Conservation (phyloP, 2,329 filamentous ascomycete genomes). For the Septoria linicola region DNA sequence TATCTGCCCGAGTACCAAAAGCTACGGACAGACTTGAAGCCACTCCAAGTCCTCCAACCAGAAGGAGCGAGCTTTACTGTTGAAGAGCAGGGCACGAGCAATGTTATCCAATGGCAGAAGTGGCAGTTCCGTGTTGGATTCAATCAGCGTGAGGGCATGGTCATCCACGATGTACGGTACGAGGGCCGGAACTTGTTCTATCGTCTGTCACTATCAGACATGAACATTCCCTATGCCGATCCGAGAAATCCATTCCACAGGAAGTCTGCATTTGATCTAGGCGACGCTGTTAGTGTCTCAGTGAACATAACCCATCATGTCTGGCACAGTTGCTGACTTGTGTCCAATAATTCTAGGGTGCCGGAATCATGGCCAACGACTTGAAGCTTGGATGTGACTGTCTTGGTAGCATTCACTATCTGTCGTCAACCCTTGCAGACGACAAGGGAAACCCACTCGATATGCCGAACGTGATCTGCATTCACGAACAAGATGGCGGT, state of each 20-base stretch:
- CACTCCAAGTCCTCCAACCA: conserved; percentile 69
- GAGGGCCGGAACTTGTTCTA: conserved; percentile 62
- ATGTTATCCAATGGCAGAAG: conserved; percentile 61
- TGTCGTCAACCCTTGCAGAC: conserved; percentile 53
- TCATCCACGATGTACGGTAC: conserved; percentile 61
- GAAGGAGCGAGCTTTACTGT: conserved; percentile 67
- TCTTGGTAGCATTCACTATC: conserved; percentile 67
- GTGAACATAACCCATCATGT: no score
- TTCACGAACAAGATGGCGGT: conserved; percentile 69
- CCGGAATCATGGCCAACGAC: conserved; percentile 67
- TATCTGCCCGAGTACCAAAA: conserved; percentile 60
- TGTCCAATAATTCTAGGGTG: no score
- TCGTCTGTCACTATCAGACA: conserved; percentile 64
- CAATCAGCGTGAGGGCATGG: conserved; percentile 64
- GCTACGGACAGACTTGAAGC: conserved; percentile 54
- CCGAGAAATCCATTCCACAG: conserved; percentile 67
- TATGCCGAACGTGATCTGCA: conserved; percentile 67
- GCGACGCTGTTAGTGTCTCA: no score
- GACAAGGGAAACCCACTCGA: conserved; percentile 46
- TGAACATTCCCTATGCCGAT: conserved; percentile 64
- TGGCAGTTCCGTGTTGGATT: conserved; percentile 62
- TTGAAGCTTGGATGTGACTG: conserved; percentile 70
- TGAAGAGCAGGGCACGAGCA: conserved; percentile 49
- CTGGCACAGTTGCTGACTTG: no score
- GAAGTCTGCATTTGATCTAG: conserved; percentile 69